Evolutionary conservation across 768 basidiomycete species (phyloP).

Genomic region (Amanita rubescens): DNA sequence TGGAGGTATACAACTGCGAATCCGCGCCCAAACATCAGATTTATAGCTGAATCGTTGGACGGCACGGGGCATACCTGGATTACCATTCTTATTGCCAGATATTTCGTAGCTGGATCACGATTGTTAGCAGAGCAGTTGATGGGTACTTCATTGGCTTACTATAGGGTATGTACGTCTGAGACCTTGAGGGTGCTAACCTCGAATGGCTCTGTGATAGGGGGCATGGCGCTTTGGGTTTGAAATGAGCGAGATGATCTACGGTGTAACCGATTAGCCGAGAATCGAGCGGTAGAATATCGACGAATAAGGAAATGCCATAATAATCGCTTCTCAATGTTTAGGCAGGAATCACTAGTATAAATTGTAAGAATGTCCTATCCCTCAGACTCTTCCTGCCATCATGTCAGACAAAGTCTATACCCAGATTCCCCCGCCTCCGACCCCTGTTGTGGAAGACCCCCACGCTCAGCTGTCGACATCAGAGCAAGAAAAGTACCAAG

Average conservation of each 20-base stretch:
- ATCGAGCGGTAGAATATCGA: neutral
- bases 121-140: neutral
- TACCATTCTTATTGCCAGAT: conserved; percentile 69
- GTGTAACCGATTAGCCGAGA: neutral
- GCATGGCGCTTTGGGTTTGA: conserved; percentile 34
- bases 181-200: conserved; percentile 62
- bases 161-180: conserved; percentile 65
- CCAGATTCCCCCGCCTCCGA: conserved; percentile 25
- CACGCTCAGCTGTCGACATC: conserved; percentile 31
- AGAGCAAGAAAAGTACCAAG: conserved; percentile 43
- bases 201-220: conserved; percentile 62
- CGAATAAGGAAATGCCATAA: conserved; percentile 3
- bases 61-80: conserved; percentile 46
- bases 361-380: too few species aligned
- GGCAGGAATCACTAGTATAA: too few species aligned
- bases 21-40: neutral
- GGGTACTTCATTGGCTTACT: conserved; percentile 34
- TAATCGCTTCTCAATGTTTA: too few species aligned
- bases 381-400: neutral
- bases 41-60: neutral
- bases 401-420: conserved; percentile 24
- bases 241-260: neutral
- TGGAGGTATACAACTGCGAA: conserved; percentile 78
- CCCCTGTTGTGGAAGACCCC: conserved; percentile 22
- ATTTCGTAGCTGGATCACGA: conserved; percentile 62